These are phyloP conservation scores for Alternaria longipes DNA, from an alignment of 2,329 filamentous ascomycete genomes.

Conservation along the genomic window DNA sequence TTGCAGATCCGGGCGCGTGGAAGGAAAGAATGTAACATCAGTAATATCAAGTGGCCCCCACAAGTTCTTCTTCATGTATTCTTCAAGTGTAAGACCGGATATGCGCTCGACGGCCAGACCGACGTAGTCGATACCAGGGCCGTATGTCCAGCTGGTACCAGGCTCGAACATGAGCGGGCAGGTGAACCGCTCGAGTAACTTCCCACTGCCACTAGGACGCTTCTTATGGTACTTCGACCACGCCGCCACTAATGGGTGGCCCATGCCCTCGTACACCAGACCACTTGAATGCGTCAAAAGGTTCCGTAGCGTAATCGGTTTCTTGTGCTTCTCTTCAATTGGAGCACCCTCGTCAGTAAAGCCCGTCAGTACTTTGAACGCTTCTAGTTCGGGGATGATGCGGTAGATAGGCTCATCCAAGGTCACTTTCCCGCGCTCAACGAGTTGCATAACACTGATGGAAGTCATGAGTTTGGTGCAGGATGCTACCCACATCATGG, in stretches of 20 bases:
- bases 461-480: conserved; percentile 53
- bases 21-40: conserved; percentile 64
- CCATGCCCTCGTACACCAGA: conserved; percentile 54
- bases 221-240: conserved; percentile 48
- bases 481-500: conserved; percentile 51
- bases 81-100: conserved; percentile 61
- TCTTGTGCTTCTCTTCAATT: conserved; percentile 33
- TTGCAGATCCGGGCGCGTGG: conserved; percentile 32
- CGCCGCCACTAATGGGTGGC: conserved; percentile 51
- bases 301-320: conserved; percentile 44
- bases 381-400: conserved; percentile 45
- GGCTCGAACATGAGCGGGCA: conserved; percentile 51
- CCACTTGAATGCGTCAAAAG: conserved; percentile 63
- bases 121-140: conserved; percentile 59
- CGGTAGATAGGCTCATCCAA: conserved; percentile 47
- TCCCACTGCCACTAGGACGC: conserved; percentile 51
- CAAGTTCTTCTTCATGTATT: conserved; percentile 66
- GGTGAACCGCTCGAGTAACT: conserved; percentile 56
- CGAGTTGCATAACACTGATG: conserved; percentile 46
- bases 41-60: conserved; percentile 57
- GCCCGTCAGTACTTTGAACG: conserved; percentile 35
- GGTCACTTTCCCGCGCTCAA: conserved; percentile 44
- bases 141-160: conserved; percentile 62
- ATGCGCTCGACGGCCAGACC: conserved; percentile 56
- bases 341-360: conserved; percentile 37